phyloP scores from a whole-genome alignment of 2,329 filamentous ascomycete genomes.

The Scytalidium lignicola region DNA sequence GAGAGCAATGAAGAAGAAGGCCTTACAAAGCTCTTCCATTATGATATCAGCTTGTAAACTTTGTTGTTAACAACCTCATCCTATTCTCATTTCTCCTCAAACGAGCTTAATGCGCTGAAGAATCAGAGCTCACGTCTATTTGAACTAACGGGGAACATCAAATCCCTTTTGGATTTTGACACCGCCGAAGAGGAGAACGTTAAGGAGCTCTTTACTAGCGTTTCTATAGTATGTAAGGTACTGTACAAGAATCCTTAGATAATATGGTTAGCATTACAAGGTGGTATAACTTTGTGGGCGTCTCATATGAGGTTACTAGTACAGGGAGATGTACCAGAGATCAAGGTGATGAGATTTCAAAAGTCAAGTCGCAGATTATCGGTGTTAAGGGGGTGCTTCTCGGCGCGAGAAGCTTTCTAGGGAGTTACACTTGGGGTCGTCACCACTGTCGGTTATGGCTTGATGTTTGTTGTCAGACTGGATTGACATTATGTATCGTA shows the following conservation, averaged over 20 bases:
- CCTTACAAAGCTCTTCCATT: conserved; percentile 75
- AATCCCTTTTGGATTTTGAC: conserved; percentile 43
- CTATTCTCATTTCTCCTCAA: conserved; percentile 12
- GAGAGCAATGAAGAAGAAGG: conserved; percentile 48
- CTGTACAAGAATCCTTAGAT: conserved; percentile 65
- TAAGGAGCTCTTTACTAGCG: conserved; percentile 18
- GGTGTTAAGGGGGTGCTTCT: conserved; percentile 75
- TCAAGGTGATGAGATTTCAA: conserved; percentile 66
- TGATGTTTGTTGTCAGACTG: conserved; percentile 57
- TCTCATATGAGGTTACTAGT: conserved; percentile 28
- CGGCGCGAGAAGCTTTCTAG: conserved; percentile 70
- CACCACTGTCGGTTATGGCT: conserved; percentile 81
- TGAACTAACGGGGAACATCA: conserved; percentile 43
- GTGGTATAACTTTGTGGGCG: conserved; percentile 22
- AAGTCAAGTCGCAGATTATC: conserved; percentile 69
- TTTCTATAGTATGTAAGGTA: too few relatives aligned
- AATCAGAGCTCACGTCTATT: conserved; percentile 34
- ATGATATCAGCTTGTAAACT: conserved; percentile 77
- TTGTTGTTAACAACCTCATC: conserved; percentile 45
- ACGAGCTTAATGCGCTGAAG: not conserved
- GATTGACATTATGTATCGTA: not conserved
- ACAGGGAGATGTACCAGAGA: conserved; percentile 39
- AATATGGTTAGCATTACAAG: conserved; percentile 44
- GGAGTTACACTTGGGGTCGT: conserved; percentile 75
- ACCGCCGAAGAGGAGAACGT: conserved; percentile 15